Evolutionary conservation across 257 asterid species (phyloP).

Genomic region (Capsicum baccatum): DNA sequence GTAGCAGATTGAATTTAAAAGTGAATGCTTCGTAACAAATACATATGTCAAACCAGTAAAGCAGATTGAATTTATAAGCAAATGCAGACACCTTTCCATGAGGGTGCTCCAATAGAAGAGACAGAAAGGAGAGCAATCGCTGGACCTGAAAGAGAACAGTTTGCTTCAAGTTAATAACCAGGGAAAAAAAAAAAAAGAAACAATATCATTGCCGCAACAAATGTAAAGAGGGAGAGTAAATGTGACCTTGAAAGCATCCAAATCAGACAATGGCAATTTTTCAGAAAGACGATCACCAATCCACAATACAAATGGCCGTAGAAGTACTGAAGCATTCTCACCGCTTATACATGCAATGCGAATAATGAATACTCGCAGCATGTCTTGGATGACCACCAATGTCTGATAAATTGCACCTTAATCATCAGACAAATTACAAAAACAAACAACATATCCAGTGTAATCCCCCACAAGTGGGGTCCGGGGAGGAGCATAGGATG

Average conservation of each 20-base stretch:
- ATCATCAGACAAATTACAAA: conserved; percentile 21
- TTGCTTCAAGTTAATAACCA: conserved; percentile 26
- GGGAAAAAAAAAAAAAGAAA: conserved; percentile 26
- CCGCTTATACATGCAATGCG: conserved; percentile 72
- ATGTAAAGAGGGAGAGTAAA: not conserved
- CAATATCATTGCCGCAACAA: not conserved
- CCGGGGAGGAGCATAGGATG: not conserved
- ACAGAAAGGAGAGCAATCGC: conserved; percentile 70
- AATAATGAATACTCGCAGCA: conserved; percentile 76
- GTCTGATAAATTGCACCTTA: conserved; percentile 38
- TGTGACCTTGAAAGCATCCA: conserved; percentile 79
- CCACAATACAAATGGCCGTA: conserved; percentile 73
- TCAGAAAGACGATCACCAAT: conserved; percentile 59
- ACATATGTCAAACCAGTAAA: conserved; percentile 5
- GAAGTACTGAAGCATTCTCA: conserved; percentile 71
- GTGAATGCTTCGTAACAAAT: not conserved
- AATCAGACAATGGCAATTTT: conserved; percentile 56
- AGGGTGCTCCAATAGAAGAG: conserved; percentile 87
- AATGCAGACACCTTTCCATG: conserved; percentile 71
- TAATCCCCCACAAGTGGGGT: conserved; percentile 16
- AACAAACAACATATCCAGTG: not conserved
- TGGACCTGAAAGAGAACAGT: conserved; percentile 56
- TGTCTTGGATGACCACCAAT: conserved; percentile 68
- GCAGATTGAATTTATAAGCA: conserved; percentile 6
- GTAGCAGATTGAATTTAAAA: conserved; percentile 25